Percentiles rank a stretch among this genome's conserved stretches.
These are phyloP conservation scores for Microbotryomycetes sp. DNA, from an alignment of 1,284 basidiomycete species.

Conservation along the genomic window DNA sequence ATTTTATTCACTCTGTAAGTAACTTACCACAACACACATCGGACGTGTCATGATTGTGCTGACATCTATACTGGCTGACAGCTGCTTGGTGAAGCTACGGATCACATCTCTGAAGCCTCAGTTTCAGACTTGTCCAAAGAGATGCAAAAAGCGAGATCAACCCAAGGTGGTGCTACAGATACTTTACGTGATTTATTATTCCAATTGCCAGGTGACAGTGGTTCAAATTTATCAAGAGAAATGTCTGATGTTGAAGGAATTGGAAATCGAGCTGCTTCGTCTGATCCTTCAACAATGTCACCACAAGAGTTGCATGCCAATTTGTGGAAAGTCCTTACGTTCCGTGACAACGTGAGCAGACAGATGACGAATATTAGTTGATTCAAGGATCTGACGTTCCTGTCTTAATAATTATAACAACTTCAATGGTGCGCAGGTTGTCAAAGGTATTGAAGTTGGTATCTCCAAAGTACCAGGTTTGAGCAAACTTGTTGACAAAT, in stretches of 20 bases:
- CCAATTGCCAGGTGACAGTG: constrained; percentile 51
- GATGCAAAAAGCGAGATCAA: constrained; percentile 51
- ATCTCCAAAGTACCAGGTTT: constrained; percentile 65
- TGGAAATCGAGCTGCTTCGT: constrained; percentile 55
- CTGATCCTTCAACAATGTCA: constrained; percentile 63
- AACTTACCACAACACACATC: no score
- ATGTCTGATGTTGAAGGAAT: constrained; percentile 69
- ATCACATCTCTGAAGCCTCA: constrained; percentile 58
- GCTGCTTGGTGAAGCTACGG: constrained; percentile 36
- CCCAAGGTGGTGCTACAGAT: constrained; percentile 21
- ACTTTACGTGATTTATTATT: constrained; percentile 36
- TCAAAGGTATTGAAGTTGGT: constrained; percentile 77
- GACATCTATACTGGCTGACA: neutral
- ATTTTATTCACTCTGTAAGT: constrained; percentile 55
- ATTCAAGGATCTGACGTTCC: constrained; percentile 45
- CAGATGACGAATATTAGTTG: no score
- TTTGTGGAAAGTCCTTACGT: constrained; percentile 78
- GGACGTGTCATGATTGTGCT: no score
- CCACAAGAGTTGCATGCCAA: constrained; percentile 79
- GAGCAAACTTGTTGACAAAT: constrained; percentile 66
- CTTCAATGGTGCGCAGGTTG: constrained; percentile 37
- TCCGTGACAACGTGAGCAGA: constrained; percentile 63
- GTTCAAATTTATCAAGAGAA: constrained; percentile 56
- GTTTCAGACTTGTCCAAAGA: constrained; percentile 80
- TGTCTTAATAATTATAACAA: no score